Evolutionary conservation across 345 rosid genomes (phyloP).

Genomic region (Dovyalis caffra): DNA sequence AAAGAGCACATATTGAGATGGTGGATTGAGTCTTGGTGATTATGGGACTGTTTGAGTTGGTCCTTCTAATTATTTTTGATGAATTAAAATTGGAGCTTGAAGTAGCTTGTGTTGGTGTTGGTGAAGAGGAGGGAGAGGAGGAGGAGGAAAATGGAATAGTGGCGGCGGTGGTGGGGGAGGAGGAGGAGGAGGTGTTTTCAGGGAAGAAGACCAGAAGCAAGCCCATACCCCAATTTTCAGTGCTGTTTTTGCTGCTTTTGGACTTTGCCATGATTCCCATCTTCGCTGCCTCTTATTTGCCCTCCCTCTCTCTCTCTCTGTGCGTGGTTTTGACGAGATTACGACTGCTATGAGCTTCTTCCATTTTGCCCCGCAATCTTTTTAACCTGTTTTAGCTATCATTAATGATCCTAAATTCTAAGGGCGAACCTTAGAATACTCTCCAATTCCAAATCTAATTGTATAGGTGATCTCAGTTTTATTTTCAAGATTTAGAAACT

Average conservation of each 20-base stretch:
- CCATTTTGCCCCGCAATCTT: neutral
- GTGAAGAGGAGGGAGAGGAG: slow-evolving; percentile 17
- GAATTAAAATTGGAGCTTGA: neutral
- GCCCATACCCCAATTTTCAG: slow-evolving; percentile 52
- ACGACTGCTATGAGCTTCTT: too few relatives aligned
- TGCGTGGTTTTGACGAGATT: neutral
- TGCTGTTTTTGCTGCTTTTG: slow-evolving; percentile 1
- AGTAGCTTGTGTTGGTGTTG: slow-evolving; percentile 6
- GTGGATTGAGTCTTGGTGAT: slow-evolving; percentile 76
- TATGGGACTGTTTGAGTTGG: slow-evolving; percentile 45
- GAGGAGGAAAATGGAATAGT: neutral
- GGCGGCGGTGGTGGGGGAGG: slow-evolving; percentile 5
- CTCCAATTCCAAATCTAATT: too few relatives aligned
- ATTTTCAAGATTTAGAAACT: too few relatives aligned
- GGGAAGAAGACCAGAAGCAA: slow-evolving; percentile 83
- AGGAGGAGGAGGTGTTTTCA: slow-evolving; percentile 25
- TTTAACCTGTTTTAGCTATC: neutral
- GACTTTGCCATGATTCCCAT: slow-evolving; percentile 28
- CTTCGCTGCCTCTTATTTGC: neutral
- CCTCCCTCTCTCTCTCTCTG: neutral
- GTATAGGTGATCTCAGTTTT: too few relatives aligned
- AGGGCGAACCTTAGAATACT: neutral
- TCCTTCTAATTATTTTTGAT: slow-evolving; percentile 27
- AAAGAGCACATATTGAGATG: slow-evolving; percentile 69
- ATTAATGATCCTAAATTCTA: neutral